Evolutionary conservation across 352 stramenopile species (phyloP), one percentile per base, ranked within the genome.

Genomic region (Phytophthora chlamydospora): DNA sequence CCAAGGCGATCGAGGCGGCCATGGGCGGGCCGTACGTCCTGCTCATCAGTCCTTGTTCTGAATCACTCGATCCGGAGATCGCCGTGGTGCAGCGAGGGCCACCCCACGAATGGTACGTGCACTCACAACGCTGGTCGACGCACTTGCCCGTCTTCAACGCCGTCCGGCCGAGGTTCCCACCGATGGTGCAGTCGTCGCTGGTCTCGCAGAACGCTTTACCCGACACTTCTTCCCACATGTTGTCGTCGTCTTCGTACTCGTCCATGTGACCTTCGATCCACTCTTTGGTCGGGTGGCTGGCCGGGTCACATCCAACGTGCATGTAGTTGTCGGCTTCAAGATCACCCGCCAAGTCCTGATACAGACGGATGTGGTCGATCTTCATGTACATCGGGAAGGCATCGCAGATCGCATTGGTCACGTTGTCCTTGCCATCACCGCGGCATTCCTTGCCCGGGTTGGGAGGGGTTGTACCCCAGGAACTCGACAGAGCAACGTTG

Each of bases 401-500:
- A 36, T 77, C 67, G 48, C 73, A 82, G 50, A 82, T 77, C 14
- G 32, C 35, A 34, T 79, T 81, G 5, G 56, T 75, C 80, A 63
- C 89, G 14, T 52, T 41, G 35, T 66, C 59, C 9, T 44, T 43
- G 33, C 66, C 55, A 8, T 63, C 54, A n/a, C 71, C 71, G n/a
- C 70, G 49, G 12, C 67, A 77, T 13, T 62, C 29, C 7, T 65
- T 21, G 19, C 62, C 54, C 1, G 62, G 48, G 19, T 71, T 71
- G 7, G 62, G 62, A 2, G 62, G 62, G 6, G 42, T 61, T 10
- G 50, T 41, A 17, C 57, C 68, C 71, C 71, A 78, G 3, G 88
- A 95, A 11, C 78, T 91, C 1, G 88, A 96, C 34, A 98, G 78
- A 6, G 91, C 93, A 3, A 90, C 93, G 70, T 98, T 98, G 52